A percentile compares a stretch with the other conserved stretches of the same genome.
Evolutionary conservation across 2,329 filamentous ascomycete genomes (phyloP).

Genomic region (Catunica adiposa): DNA sequence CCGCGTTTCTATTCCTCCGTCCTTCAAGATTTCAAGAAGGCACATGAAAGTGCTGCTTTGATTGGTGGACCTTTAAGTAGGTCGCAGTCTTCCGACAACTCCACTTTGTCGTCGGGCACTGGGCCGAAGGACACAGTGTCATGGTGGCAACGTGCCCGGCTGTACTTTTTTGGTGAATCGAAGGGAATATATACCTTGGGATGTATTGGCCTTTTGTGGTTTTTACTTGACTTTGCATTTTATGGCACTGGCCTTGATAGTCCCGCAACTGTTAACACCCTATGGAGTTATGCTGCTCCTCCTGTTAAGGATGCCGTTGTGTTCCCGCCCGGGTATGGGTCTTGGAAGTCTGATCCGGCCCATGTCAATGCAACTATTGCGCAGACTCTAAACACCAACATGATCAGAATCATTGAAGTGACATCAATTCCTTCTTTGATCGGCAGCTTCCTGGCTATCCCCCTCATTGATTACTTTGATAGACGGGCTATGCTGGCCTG

Average conservation of each 20-base stretch:
- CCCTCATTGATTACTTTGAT: conserved; percentile 14
- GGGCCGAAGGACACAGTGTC: conserved; percentile 1
- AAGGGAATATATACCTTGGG: conserved; percentile 23
- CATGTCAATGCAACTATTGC: conserved; percentile 16
- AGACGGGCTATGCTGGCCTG: conserved; percentile 14
- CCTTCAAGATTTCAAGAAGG: conserved; percentile 17
- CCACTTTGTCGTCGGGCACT: conserved; percentile 2
- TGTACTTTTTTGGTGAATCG: conserved; percentile 15
- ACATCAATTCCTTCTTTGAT: conserved; percentile 15
- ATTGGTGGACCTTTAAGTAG: conserved; percentile 6
- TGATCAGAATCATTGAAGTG: conserved; percentile 12
- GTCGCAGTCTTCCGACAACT: conserved; percentile 10
- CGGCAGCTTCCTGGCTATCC: conserved; percentile 15
- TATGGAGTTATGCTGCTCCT: conserved; percentile 19
- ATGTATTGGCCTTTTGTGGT: conserved; percentile 32
- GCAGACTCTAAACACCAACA: conserved; percentile 14
- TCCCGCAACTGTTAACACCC: conserved; percentile 22
- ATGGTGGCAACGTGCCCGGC: conserved; percentile 9
- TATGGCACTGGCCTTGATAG: conserved; percentile 36
- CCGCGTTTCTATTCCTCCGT: conserved; percentile 22
- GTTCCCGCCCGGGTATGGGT: neutral
- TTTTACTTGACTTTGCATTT: conserved; percentile 37
- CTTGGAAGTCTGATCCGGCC: conserved; percentile 16
- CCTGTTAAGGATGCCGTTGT: conserved; percentile 8
- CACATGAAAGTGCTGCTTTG: conserved; percentile 10